Evolutionary conservation across 257 asterid species (phyloP).

Genomic region (Solanum ahanhuiri): DNA sequence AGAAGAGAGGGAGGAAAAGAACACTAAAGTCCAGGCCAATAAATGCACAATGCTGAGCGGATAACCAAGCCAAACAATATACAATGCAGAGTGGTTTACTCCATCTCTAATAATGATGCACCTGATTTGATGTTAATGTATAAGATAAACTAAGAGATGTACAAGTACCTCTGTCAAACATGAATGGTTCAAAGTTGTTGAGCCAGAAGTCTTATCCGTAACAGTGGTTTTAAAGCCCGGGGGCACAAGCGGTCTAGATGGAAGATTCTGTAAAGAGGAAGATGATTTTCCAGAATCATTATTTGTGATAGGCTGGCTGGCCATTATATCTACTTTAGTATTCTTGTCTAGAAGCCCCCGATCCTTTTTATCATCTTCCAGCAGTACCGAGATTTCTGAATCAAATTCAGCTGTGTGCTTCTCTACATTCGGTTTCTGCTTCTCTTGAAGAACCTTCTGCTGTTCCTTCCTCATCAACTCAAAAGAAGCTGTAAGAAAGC

Average conservation of each 20-base stretch:
- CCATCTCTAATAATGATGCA: slow-evolving; percentile 1
- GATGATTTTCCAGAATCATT: slow-evolving; percentile 51
- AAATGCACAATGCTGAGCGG: neutral
- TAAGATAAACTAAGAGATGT: neutral
- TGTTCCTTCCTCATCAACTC: slow-evolving; percentile 96
- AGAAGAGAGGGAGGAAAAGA: neutral
- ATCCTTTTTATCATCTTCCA: slow-evolving; percentile 44
- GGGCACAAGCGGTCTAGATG: slow-evolving; percentile 71
- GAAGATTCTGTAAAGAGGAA: slow-evolving; percentile 43
- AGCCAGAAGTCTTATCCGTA: slow-evolving; percentile 50
- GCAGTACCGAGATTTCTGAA: slow-evolving; percentile 25
- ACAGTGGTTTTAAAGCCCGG: slow-evolving; percentile 65
- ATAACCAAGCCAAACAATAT: neutral
- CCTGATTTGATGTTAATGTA: neutral
- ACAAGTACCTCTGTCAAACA: slow-evolving; percentile 40
- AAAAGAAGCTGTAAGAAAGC: slow-evolving; percentile 54
- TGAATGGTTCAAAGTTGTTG: slow-evolving; percentile 37
- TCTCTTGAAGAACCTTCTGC: slow-evolving; percentile 73
- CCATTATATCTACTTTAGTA: slow-evolving; percentile 35
- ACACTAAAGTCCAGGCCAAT: neutral
- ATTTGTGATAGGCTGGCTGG: slow-evolving; percentile 16
- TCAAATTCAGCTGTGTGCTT: slow-evolving; percentile 33
- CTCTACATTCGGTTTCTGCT: slow-evolving; percentile 47
- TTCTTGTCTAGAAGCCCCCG: slow-evolving; percentile 18
- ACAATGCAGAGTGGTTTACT: neutral